Evolutionary conservation across 2,329 filamentous ascomycete genomes (phyloP).

Genomic region (Sarocladium kiliense): DNA sequence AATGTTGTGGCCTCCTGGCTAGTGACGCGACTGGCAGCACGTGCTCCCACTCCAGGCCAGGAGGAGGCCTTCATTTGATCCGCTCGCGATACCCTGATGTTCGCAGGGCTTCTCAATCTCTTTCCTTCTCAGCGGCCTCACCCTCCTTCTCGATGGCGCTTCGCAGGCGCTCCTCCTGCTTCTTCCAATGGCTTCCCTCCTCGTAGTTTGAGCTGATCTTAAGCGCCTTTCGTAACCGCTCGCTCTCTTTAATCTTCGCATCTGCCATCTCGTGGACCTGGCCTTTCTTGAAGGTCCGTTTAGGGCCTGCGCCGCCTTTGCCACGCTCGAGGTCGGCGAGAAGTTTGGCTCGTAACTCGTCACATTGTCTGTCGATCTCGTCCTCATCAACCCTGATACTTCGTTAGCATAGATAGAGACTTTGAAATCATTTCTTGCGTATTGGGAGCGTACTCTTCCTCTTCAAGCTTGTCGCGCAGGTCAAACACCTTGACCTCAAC

Average conservation of each 20-base stretch:
- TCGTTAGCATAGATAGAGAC: too few species aligned
- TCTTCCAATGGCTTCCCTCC: conserved; percentile 80
- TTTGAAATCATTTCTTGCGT: too few species aligned
- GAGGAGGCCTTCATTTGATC: not conserved
- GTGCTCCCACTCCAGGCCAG: too few species aligned
- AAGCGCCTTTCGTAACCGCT: conserved; percentile 77
- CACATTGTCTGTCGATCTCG: conserved; percentile 69
- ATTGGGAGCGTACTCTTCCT: conserved; percentile 73
- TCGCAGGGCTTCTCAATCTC: conserved; percentile 12
- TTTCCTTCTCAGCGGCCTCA: conserved; percentile 21
- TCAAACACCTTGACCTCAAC: conserved; percentile 94
- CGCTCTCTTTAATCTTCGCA: conserved; percentile 94
- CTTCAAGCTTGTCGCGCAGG: conserved; percentile 83
- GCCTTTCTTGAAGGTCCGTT: conserved; percentile 70
- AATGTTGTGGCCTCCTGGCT: too few species aligned
- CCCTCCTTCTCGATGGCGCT: conserved; percentile 36
- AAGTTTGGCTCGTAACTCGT: conserved; percentile 36
- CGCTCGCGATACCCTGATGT: not conserved
- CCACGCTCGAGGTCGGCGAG: conserved; percentile 29
- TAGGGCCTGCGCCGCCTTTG: conserved; percentile 27
- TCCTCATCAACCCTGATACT: conserved; percentile 77
- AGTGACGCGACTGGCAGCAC: too few species aligned
- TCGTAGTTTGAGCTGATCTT: conserved; percentile 83
- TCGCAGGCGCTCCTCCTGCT: conserved; percentile 66
- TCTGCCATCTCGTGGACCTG: conserved; percentile 95